These are phyloP conservation scores for Chaetomiaceae sp. DNA, from an alignment of 2,329 filamentous ascomycete genomes.

Conservation along the genomic window DNA sequence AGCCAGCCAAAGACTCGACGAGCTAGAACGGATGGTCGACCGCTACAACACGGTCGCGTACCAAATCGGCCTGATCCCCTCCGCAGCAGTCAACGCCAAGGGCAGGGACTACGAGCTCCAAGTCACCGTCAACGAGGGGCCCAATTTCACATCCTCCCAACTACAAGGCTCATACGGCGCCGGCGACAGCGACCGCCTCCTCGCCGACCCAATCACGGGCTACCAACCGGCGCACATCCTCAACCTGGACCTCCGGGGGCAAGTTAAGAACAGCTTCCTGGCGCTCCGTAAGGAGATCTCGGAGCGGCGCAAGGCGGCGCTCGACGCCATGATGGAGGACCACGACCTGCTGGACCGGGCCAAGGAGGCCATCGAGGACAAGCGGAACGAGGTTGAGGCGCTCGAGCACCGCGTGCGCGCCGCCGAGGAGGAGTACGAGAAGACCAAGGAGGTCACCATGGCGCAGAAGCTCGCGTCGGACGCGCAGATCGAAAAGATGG, in stretches of 20 bases:
- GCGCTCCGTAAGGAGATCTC: conserved; percentile 82
- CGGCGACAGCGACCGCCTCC: conserved; percentile 66
- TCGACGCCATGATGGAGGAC: conserved; percentile 91
- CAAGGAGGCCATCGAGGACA: conserved; percentile 95
- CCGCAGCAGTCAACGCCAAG: conserved; percentile 78
- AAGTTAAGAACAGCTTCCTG: conserved; percentile 74
- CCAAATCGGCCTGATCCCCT: conserved; percentile 84
- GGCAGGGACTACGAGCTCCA: conserved; percentile 80
- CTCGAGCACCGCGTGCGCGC: conserved; percentile 82
- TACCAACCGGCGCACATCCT: conserved; percentile 87
- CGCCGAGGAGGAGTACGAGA: conserved; percentile 90
- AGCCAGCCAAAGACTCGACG: conserved; percentile 79
- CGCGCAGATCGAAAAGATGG: conserved; percentile 96
- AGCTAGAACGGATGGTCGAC: conserved; percentile 85
- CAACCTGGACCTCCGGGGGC: conserved; percentile 80
- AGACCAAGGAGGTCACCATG: conserved; percentile 79
- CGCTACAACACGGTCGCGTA: conserved; percentile 93
- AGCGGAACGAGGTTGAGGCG: conserved; percentile 85
- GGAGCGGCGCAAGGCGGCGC: conserved; percentile 74
- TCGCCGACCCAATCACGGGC: conserved; percentile 76
- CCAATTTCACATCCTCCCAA: conserved; percentile 68
- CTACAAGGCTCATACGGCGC: conserved; percentile 42
- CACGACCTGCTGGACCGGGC: conserved; percentile 91
- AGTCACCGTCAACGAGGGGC: conserved; percentile 72
- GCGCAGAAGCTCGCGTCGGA: conserved; percentile 86